Base-by-base conservation (phyloP, 805 yeast genomes). In the Zygosaccharomyces rouxii region DNA sequence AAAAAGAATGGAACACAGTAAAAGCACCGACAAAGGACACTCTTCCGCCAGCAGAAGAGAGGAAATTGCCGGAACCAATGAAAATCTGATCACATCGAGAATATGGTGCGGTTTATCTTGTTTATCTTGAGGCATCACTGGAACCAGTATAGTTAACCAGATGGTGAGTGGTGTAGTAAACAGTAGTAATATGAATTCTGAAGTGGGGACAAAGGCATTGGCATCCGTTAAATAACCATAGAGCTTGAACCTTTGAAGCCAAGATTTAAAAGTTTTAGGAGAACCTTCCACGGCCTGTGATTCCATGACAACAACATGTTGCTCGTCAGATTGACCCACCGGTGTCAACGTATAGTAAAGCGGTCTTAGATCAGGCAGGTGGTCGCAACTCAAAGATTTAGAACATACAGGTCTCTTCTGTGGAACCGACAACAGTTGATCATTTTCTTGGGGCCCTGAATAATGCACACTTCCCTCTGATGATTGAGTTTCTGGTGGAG, bases 121-220 rank as follows among this genome's bases (percentile, higher is more conserved):
- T 16, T 42, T 48, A 10, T 19, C 31, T 16, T 38, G 49, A 10
- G 42, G 35, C 21, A 47, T 44, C 18, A 48, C 42, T 18, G 65
- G 66, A 13, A 62, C 55, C 18, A 55, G 23, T 2, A 55, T 19
- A 38, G 52, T 48, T 16, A 59, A 31, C 6, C 52, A 29, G 7
- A 57, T 18, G 4, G 58, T 49, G 5, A 58, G 45, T 19, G 66
- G 66, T 13, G 65, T 55, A 0, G 63, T 58, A 19, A 57, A 41
- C 25, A 60, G 35, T 28, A 62, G 44, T n/a, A 52, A 50, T 3
- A 48, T 35, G 41, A 54, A 47, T 45, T 62, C 65, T 13, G 45
- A 47, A 16, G 47, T 42, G 7, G 57, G 49, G 16, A 52, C 44
- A 9, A 26, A 41, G 38, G 41, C 44, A 23, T 46, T 33, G 22